Conservation (phyloP, 345 rosid species). For the Camelina hispida region DNA sequence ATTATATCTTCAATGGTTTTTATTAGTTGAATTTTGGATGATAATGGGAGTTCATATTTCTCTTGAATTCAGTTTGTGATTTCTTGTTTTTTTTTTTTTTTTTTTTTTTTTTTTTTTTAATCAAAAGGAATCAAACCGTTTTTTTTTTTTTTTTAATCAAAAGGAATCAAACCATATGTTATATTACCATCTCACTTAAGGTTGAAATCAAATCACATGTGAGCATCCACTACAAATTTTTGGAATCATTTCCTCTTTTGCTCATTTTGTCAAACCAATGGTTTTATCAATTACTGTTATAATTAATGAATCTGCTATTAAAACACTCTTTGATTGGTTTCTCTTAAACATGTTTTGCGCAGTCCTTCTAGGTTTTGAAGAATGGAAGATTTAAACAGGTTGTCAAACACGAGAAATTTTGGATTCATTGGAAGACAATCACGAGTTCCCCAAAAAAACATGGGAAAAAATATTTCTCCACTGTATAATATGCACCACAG, state of each 20-base stretch:
- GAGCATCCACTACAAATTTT: no score
- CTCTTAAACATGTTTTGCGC: background rate
- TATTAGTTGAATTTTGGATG: background rate
- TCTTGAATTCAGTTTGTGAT: no score
- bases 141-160: background rate
- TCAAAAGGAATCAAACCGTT: background rate
- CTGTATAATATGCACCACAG: conserved; percentile 47
- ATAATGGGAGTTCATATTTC: background rate
- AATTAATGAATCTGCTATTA: background rate
- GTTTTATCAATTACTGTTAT: background rate
- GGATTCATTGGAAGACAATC: conserved; percentile 54
- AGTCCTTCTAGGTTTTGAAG: conserved; percentile 4
- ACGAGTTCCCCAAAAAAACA: conserved; percentile 49
- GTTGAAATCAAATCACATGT: no score
- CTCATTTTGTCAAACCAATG: background rate
- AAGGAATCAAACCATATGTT: background rate
- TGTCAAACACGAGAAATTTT: conserved; percentile 46
- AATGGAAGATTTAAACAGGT: conserved; percentile 58
- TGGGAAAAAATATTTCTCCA: conserved; percentile 46
- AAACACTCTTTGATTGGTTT: background rate
- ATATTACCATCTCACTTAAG: background rate
- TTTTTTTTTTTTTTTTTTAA: no score
- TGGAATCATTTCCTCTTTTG: background rate
- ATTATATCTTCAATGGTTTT: background rate
- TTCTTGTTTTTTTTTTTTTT: background rate